Conservation (phyloP, 2,329 filamentous ascomycete species). For the Aspergillus oerlinghausenensis region DNA sequence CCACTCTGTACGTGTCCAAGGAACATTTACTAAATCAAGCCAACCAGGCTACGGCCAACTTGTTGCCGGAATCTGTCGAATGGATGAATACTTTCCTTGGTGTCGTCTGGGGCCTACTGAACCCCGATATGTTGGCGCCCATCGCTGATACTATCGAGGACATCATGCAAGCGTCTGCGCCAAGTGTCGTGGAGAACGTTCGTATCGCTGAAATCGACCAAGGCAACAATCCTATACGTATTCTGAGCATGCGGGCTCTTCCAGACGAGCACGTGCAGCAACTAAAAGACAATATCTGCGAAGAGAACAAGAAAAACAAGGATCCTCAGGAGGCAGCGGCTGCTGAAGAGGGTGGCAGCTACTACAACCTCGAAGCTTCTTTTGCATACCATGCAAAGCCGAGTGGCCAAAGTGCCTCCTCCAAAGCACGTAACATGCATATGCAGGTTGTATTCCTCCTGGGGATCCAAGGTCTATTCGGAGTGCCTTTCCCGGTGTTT, state of each 20-base stretch:
- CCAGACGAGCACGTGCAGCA: constrained; percentile 77
- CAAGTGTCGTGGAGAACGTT: constrained; percentile 86
- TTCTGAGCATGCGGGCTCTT: constrained; percentile 79
- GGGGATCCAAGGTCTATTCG: constrained; percentile 82
- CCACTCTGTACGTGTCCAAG: neutral
- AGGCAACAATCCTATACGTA: constrained; percentile 82
- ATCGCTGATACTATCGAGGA: constrained; percentile 93
- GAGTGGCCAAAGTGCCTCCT: constrained; percentile 62
- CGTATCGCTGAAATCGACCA: constrained; percentile 93
- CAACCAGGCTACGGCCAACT: constrained; percentile 67
- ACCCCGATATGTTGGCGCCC: constrained; percentile 89
- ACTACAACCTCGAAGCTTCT: constrained; percentile 86
- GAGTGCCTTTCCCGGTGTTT: constrained; percentile 80
- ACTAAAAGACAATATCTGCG: constrained; percentile 74
- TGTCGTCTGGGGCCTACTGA: constrained; percentile 84
- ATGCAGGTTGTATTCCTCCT: constrained; percentile 95
- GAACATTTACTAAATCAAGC: neutral
- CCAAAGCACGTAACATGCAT: constrained; percentile 91
- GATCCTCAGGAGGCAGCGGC: constrained; percentile 83
- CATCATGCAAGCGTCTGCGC: constrained; percentile 94
- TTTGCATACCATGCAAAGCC: constrained; percentile 89
- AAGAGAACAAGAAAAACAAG: constrained; percentile 73
- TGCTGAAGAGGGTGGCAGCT: constrained; percentile 84
- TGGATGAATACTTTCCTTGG: constrained; percentile 91
- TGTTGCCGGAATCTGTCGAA: constrained; percentile 88